Evolutionary conservation across 495 filamentous ascomycete genomes (phyloP).

Genomic region (Lasiosphaeria ovina): DNA sequence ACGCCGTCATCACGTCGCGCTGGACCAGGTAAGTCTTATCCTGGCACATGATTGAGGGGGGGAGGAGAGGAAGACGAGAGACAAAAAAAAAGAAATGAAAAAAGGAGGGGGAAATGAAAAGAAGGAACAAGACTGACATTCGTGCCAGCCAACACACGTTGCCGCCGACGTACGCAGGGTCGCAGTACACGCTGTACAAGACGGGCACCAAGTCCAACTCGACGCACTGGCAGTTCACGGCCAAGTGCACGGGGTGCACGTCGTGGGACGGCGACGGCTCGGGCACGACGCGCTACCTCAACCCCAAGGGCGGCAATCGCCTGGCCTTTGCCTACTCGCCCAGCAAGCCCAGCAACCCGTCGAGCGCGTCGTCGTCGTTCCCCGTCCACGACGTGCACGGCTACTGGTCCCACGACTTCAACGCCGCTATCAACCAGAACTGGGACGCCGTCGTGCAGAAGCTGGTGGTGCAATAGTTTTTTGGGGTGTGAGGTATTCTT

Average conservation of each 20-base stretch:
- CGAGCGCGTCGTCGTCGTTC: constrained; percentile 34
- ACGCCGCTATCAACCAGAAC: constrained; percentile 33
- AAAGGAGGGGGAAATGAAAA: background rate
- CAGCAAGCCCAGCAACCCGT: constrained; percentile 28
- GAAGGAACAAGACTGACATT: background rate
- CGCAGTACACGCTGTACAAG: constrained; percentile 33
- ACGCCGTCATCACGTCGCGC: constrained; percentile 30
- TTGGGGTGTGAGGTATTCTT: too few relatives aligned
- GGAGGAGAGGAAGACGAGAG: background rate
- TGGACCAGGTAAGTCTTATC: constrained; percentile 37
- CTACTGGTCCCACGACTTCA: constrained; percentile 48
- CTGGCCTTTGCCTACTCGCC: constrained; percentile 45
- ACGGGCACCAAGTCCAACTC: constrained; percentile 38
- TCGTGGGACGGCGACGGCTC: constrained; percentile 25
- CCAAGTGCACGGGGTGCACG: constrained; percentile 44
- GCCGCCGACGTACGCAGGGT: constrained; percentile 31
- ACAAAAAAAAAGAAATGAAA: background rate
- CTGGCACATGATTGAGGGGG: background rate
- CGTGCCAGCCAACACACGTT: constrained; percentile 30
- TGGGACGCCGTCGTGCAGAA: background rate
- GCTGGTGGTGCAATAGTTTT: too few relatives aligned
- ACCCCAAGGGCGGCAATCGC: constrained; percentile 37
- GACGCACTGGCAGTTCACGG: constrained; percentile 47
- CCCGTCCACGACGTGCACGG: constrained; percentile 38
- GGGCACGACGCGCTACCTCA: constrained; percentile 30